Conservation (phyloP, 1,284 basidiomycete species). For the Trametes pubescens region DNA sequence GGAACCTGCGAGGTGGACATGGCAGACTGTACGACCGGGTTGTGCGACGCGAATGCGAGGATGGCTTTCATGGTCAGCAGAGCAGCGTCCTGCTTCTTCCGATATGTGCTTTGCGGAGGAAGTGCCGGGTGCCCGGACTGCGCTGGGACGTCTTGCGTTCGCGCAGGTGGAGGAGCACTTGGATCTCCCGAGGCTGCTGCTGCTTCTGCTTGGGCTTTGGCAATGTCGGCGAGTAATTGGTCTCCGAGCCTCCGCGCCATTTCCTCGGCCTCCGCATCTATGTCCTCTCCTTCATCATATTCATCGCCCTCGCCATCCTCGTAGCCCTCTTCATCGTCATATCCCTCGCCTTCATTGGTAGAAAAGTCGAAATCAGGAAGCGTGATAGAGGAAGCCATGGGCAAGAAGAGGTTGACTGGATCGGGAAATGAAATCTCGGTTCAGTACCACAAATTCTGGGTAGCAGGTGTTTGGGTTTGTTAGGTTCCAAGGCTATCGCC, state of each 20-base stretch:
- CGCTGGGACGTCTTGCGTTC: constrained; percentile 14
- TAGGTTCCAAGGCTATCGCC: constrained; percentile 19
- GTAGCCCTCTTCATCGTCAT: constrained; percentile 44
- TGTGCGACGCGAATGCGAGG: constrained; percentile 61
- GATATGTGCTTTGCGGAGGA: constrained; percentile 24
- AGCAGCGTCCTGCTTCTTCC: constrained; percentile 61
- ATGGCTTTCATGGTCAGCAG: constrained; percentile 69
- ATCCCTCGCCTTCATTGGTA: constrained; percentile 23
- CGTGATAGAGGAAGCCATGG: constrained; percentile 27
- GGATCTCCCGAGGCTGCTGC: constrained; percentile 42
- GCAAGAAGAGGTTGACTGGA: background rate
- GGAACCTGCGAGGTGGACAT: constrained; percentile 59
- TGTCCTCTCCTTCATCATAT: constrained; percentile 65
- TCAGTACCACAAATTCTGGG: constrained; percentile 3
- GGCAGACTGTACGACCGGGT: constrained; percentile 59
- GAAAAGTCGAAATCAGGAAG: constrained; percentile 29
- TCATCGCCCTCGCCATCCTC: constrained; percentile 51
- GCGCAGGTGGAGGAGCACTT: constrained; percentile 29
- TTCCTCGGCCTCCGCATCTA: constrained; percentile 76
- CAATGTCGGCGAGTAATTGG: constrained; percentile 77
- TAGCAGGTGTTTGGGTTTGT: constrained; percentile 18
- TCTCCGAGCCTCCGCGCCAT: constrained; percentile 73
- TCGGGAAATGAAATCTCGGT: constrained; percentile 4
- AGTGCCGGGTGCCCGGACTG: background rate
- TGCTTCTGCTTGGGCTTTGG: constrained; percentile 60